Percentiles rank a stretch among this genome's conserved stretches.
phyloP scores from a whole-genome alignment of 306 rosid species.

The apple (Malus domestica) region DNA sequence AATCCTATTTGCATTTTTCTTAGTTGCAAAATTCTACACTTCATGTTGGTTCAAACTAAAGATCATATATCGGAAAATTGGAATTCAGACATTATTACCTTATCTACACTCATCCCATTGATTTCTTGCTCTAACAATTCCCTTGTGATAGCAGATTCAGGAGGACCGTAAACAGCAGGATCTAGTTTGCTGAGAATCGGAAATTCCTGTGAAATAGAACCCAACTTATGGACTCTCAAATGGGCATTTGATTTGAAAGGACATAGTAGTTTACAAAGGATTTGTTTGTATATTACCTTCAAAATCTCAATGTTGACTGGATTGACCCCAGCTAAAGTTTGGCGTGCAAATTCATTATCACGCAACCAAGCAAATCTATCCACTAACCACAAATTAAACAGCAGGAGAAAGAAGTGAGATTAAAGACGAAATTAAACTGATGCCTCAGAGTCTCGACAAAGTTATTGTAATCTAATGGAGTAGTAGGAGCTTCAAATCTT shows the following conservation, averaged over 20 bases:
- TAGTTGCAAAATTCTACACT: not conserved
- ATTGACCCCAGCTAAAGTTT: constrained; percentile 83
- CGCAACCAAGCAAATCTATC: constrained; percentile 88
- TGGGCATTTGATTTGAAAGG: not conserved
- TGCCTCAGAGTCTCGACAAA: not conserved
- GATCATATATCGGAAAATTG: not conserved
- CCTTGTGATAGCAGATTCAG: constrained; percentile 68
- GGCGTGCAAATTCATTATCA: constrained; percentile 90
- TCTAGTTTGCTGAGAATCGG: constrained; percentile 76
- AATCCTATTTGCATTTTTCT: not conserved
- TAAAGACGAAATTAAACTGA: not conserved
- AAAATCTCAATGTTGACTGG: constrained; percentile 84
- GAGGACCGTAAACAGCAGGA: constrained; percentile 65
- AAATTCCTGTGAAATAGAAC: constrained; percentile 50
- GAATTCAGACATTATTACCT: constrained; percentile 37
- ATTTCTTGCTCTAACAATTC: constrained; percentile 76
- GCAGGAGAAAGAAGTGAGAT: not conserved
- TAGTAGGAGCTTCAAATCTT: not conserved
- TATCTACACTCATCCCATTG: constrained; percentile 61
- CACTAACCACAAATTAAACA: constrained; percentile 30
- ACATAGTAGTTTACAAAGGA: not conserved
- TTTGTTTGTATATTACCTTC: constrained; percentile 46
- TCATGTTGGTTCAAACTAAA: not conserved
- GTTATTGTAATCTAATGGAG: too few relatives aligned
- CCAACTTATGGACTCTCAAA: constrained; percentile 7